These are phyloP conservation scores for Starmerella kuoi DNA, from an alignment of 805 yeast species.

Conservation along the genomic window DNA sequence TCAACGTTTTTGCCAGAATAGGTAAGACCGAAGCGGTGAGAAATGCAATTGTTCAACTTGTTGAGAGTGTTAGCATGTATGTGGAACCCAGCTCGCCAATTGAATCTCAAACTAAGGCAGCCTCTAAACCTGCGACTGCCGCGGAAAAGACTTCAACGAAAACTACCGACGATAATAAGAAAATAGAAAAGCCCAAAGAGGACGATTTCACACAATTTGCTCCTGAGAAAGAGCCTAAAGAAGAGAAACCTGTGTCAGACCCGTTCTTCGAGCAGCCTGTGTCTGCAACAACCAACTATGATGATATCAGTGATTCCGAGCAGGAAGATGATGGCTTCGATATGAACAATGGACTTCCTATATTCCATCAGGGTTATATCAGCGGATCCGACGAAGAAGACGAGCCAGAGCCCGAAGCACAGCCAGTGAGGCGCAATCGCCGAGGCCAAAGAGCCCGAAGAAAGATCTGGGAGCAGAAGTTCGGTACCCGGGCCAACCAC, in stretches of 20 bases:
- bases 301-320: not conserved
- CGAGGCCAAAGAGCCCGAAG: constrained; percentile 97
- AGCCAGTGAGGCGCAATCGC: constrained; percentile 55
- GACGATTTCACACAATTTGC: not conserved
- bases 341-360: not conserved
- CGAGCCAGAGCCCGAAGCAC: constrained; percentile 19
- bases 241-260: not conserved
- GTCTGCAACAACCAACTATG: not conserved
- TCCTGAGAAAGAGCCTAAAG: not conserved
- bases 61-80: constrained; percentile 6
- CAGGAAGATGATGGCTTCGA: not conserved
- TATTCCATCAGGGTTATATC: constrained; percentile 47
- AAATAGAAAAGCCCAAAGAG: not conserved
- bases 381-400: constrained; percentile 48
- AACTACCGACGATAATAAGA: not conserved
- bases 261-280: not conserved
- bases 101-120: not conserved
- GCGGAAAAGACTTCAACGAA: not conserved
- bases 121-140: not conserved
- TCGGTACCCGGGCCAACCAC: constrained; percentile 74
- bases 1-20: constrained; percentile 31
- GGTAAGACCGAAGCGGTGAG: constrained; percentile 26
- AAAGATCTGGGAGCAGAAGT: constrained; percentile 90
- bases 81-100: constrained; percentile 1
- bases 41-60: constrained; percentile 11